Conservation (phyloP, 225 moss, liverwort and hornwort genomes). For the Asterella californica region DNA sequence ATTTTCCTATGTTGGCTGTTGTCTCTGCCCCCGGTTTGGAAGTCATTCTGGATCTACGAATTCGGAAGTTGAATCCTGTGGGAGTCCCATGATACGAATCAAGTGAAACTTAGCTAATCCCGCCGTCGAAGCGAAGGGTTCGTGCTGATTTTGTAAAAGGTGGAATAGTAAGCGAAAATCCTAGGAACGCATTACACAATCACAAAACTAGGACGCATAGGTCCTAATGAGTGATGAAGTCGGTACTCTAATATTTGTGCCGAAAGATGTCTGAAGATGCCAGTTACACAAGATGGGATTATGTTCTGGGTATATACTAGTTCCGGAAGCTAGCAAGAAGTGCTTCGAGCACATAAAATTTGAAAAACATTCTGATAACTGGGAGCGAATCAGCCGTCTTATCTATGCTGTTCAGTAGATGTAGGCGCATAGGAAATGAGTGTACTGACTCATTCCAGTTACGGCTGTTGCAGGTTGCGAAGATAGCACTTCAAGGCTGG, state of each 20-base stretch:
- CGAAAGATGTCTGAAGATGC: not conserved
- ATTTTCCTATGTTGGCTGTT: not conserved
- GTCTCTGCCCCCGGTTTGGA: not conserved
- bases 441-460: no score
- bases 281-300: not conserved
- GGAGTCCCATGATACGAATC: not conserved
- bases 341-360: no score
- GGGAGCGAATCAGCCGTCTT: no score
- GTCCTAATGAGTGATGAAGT: not conserved
- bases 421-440: not conserved
- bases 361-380: no score
- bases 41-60: not conserved
- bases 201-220: not conserved
- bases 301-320: not conserved
- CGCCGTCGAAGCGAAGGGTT: not conserved
- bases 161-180: no score
- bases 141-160: no score
- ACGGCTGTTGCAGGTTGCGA: constrained; percentile 53
- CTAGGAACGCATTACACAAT: no score
- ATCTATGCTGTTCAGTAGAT: no score
- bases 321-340: not conserved
- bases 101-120: not conserved
- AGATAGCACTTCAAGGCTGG: constrained; percentile 69
- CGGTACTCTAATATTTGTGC: not conserved
- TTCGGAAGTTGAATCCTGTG: not conserved